Evolutionary conservation across 768 basidiomycete genomes (phyloP), one percentile per base, ranked within the genome.

Genomic region (Mycena galopus): DNA sequence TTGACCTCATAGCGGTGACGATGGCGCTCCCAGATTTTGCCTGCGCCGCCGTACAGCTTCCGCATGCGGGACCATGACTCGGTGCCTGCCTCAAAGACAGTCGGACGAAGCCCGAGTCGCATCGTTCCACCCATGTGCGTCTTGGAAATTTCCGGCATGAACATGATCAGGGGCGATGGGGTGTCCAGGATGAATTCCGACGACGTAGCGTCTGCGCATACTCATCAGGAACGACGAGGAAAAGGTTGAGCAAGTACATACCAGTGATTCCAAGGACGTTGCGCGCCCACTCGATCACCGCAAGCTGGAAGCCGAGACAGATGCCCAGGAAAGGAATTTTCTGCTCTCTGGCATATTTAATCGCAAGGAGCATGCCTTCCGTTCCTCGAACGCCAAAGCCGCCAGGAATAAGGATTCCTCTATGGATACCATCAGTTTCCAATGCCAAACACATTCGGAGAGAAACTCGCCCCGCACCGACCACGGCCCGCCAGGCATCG

Each of bases 41-140:
- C 88, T 2, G 87, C 88, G 21, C 93, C 93, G 17, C 93, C 98
- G 79, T 99, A 99, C 78, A 99, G 84, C 79, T 89, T 89, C 35
- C 96, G 88, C 27, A 88, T 84, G 72, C 89, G 90, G 56, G 92
- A 93, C 92, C 93, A 95, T 19, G 80, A 77, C 77, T 93, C 92
- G 1, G 91, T 92, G 16, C 84, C 87, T 11, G 86, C 81, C 67
- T 93, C 90, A 81, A 99, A 98, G 57, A 98, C 89, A 2, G 97
- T 99, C 4, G 97, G 96, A n/a, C 97, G 91, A 50, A 99, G 87
- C 27, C 98, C 98, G n/a, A 98, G 89, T 16, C 98, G 93, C 98
- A 99, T 99, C n/a, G 97, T 99, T 25, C 98, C 98, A 62, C 98
- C 98, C 91, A 99, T 96, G 75, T 99, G 96, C 16, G n/a, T n/a